Evolutionary conservation across 2,329 filamentous ascomycete species (phyloP).

Genomic region (Immersiporthe knoxdaviesiana): DNA sequence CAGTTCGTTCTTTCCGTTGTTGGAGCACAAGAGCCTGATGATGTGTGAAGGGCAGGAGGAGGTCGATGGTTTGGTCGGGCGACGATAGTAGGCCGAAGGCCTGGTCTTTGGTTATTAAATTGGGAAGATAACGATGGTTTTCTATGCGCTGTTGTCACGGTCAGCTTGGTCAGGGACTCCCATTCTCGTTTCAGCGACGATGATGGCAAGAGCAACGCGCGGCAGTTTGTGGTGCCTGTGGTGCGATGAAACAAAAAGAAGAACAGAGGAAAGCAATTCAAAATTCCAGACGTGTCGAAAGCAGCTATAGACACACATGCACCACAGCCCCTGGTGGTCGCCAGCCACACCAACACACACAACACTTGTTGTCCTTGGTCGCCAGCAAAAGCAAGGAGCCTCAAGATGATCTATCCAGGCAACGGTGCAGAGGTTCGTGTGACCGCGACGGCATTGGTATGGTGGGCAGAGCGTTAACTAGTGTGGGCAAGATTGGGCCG

Average conservation of each 20-base stretch:
- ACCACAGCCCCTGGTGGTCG: not conserved
- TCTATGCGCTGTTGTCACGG: not conserved
- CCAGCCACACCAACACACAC: not conserved
- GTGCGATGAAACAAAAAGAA: not conserved
- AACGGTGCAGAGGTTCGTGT: not conserved
- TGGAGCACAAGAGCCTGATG: not conserved
- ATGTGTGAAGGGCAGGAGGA: not conserved
- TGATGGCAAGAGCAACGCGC: not conserved
- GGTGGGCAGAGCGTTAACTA: not conserved
- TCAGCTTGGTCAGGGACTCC: not conserved
- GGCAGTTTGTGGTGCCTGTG: not conserved
- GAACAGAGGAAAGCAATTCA: not conserved
- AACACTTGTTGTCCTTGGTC: slow-evolving; percentile 1
- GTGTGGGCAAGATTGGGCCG: not conserved
- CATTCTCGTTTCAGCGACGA: not conserved
- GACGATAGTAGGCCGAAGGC: not conserved
- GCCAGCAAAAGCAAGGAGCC: not conserved
- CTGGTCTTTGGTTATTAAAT: not conserved
- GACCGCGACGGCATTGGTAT: not conserved
- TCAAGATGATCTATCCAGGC: not conserved
- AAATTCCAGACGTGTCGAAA: not conserved
- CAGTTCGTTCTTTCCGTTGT: not conserved
- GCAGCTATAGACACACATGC: not conserved
- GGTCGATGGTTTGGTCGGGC: not conserved
- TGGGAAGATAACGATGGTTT: not conserved